Evolutionary conservation across 768 basidiomycete species (phyloP).

Genomic region (Neoboletus brunneissimus): DNA sequence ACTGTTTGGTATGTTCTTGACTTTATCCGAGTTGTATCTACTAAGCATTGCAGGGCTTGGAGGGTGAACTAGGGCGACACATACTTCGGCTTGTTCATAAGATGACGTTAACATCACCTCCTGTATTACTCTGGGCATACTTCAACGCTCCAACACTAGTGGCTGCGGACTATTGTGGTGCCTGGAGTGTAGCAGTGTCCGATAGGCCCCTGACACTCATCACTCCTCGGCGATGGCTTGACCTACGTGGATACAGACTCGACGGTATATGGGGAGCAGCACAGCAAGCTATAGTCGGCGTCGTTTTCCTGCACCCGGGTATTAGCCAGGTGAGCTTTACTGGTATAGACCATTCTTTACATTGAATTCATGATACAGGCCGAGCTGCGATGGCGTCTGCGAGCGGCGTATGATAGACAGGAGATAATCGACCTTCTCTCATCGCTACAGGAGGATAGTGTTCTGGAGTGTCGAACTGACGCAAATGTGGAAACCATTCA

Average conservation of each 20-base stretch:
- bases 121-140: slow-evolving; percentile 68
- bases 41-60: slow-evolving; percentile 14
- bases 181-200: slow-evolving; percentile 59
- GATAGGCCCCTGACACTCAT: slow-evolving; percentile 43
- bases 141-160: slow-evolving; percentile 57
- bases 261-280: slow-evolving; percentile 71
- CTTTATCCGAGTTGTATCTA: background rate
- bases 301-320: slow-evolving; percentile 69
- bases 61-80: slow-evolving; percentile 17
- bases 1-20: slow-evolving; percentile 31
- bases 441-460: slow-evolving; percentile 52
- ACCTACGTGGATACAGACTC: slow-evolving; percentile 61
- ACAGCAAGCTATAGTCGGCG: slow-evolving; percentile 61
- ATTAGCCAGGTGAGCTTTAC: slow-evolving; percentile 58
- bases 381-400: slow-evolving; percentile 70
- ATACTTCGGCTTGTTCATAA: slow-evolving; percentile 36
- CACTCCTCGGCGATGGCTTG: slow-evolving; percentile 75
- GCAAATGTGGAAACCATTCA: slow-evolving; percentile 4
- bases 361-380: slow-evolving; percentile 38
- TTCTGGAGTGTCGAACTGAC: slow-evolving; percentile 32
- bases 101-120: slow-evolving; percentile 47
- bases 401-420: slow-evolving; percentile 70
- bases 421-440: slow-evolving; percentile 64
- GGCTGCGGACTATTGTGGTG: slow-evolving; percentile 45
- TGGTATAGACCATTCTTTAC: slow-evolving; percentile 1